Base-by-base conservation (phyloP, 2,329 filamentous ascomycete genomes). In the Pseudogymnoascus sp. region DNA sequence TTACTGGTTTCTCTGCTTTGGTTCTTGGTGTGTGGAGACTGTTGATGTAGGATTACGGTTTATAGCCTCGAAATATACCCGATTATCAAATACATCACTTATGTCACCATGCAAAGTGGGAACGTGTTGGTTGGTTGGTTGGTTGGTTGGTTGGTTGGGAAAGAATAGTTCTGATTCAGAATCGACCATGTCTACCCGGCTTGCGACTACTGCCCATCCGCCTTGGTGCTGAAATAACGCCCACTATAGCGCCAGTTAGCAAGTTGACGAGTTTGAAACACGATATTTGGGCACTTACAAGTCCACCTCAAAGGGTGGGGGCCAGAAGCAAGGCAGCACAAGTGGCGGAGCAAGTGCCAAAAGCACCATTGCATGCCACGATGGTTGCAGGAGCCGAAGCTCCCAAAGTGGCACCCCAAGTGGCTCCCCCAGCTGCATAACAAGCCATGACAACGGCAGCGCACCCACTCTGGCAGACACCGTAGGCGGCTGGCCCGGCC, bases 21-120 rank as follows among this genome's bases (percentile, higher is more conserved):
- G 73, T 88, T 72, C 78, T 89, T 68, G 86, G 86, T 86, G 85
- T 86, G 67, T 89, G 86, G 86, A 80, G 86, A 69, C 74, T 89
- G 74, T 80, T 89, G 70, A 88, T 88, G 85, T 89, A 74, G 76
- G 33, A 77, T 76, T 23, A 84, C 89, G 71, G 89, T 90, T 63
- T 79, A 75, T 64, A 62, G 61, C 37, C 29, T 50, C 15, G 7
- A n/a, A 56, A 33, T 56, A 56, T 35, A 56, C 50, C 29, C 50
- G 9, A 19, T 13, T 33, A 33, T 33, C 26, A 56, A 56, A 56
- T 13, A 33, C 26, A 13, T 11, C 15, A 3, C 33, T 19, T 9
- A 17, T 9, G 15, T 50, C 7, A 50, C 23, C 15, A n/a, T n/a
- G 23, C 44, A 10, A 29, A n/a, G 15, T 29, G 17, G 15, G 38